A percentile compares a stretch with the other conserved stretches of the same genome.
phyloP scores from a whole-genome alignment of 2,329 filamentous ascomycete genomes.

The Fusarium ambrosium region DNA sequence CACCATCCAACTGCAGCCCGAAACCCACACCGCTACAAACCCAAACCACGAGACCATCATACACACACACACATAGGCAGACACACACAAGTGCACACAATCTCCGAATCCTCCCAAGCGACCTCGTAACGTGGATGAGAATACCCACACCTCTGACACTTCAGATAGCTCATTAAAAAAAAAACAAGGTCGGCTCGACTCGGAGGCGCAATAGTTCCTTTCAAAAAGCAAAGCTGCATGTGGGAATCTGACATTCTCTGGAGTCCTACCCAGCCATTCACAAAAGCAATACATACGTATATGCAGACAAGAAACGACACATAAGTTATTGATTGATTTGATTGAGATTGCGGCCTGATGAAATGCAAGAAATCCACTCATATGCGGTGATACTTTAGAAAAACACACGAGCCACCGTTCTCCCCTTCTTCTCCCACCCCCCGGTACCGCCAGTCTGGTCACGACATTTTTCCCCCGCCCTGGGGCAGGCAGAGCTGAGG shows the following conservation, averaged over 20 bases:
- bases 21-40: constrained; percentile 30
- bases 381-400: not conserved
- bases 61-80: not conserved
- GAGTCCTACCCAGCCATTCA: not conserved
- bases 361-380: constrained; percentile 2
- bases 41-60: constrained; percentile 23
- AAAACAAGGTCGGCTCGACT: not conserved
- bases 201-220: not conserved
- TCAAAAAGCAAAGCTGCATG: constrained; percentile 1
- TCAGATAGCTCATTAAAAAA: not conserved
- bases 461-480: not conserved
- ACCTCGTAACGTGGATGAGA: not conserved
- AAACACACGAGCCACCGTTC: not conserved
- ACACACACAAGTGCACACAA: constrained; percentile 6
- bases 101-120: constrained; percentile 13
- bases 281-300: constrained; percentile 3
- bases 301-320: constrained; percentile 6
- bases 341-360: not conserved
- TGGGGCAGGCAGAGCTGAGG: not conserved
- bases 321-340: not conserved
- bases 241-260: not conserved
- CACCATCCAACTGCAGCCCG: constrained; percentile 4
- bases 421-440: not conserved
- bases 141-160: not conserved
- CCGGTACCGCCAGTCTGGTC: not conserved